Conservation (phyloP, 75 land plant species). For the Sequoiadendron giganteum region DNA sequence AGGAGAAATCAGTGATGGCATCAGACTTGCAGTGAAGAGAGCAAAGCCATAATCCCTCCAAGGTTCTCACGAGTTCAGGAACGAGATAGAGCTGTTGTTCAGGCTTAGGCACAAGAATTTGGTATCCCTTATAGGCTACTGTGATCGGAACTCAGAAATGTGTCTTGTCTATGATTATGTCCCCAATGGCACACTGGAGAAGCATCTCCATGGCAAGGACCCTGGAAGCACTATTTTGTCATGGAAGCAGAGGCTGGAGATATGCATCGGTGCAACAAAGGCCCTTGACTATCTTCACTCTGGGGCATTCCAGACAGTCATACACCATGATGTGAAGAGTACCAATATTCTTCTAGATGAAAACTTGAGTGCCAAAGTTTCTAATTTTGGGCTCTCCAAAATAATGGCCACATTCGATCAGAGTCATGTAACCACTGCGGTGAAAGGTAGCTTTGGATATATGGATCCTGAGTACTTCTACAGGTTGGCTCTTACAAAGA, state of each 20-base stretch:
- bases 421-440: constrained; percentile 29
- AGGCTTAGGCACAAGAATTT: too few relatives aligned
- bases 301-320: constrained; percentile 20
- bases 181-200: constrained; percentile 16
- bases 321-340: constrained; percentile 33
- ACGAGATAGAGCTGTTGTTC: too few relatives aligned
- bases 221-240: neutral
- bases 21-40: too few relatives aligned
- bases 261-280: constrained; percentile 33
- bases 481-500: constrained; percentile 20
- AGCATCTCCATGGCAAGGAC: constrained; percentile 11
- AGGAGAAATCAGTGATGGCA: too few relatives aligned
- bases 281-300: constrained; percentile 35
- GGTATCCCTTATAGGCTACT: constrained; percentile 27
- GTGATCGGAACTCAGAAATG: constrained; percentile 10
- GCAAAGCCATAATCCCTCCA: too few relatives aligned
- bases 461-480: constrained; percentile 40
- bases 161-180: constrained; percentile 19
- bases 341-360: constrained; percentile 35
- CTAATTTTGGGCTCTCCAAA: constrained; percentile 32
- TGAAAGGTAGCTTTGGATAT: constrained; percentile 27
- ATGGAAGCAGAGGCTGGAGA: constrained; percentile 32
- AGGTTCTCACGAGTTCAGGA: too few relatives aligned
- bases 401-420: constrained; percentile 16
- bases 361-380: constrained; percentile 27